Conservation (phyloP, 768 basidiomycete species). For the Asterophora parasitica region DNA sequence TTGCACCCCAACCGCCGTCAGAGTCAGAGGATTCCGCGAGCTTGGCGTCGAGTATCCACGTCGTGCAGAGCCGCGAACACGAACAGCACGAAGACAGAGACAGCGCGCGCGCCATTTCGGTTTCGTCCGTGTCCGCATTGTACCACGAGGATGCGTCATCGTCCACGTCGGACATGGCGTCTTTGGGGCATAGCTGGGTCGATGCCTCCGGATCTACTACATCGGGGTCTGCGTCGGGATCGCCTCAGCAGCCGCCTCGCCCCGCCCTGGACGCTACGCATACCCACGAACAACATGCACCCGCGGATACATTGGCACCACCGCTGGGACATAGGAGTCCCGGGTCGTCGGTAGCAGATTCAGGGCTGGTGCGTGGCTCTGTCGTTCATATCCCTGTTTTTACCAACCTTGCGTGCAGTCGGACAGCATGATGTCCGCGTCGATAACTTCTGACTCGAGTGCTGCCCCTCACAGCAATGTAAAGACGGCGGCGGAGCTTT, state of each 20-base stretch:
- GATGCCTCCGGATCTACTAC: conserved; percentile 2
- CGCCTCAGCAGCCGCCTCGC: conserved; percentile 12
- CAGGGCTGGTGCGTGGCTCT: conserved; percentile 10
- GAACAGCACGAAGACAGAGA: conserved; percentile 40
- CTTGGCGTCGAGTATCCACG: conserved; percentile 32
- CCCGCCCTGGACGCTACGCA: no score
- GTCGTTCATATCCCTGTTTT: neutral
- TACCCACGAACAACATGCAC: no score
- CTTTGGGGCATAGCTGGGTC: conserved; percentile 35
- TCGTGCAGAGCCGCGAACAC: conserved; percentile 18
- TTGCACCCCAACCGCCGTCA: conserved; percentile 16
- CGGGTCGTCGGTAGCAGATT: conserved; percentile 18
- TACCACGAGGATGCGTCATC: neutral
- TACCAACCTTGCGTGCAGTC: conserved; percentile 19
- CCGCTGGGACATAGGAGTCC: no score
- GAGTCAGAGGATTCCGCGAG: conserved; percentile 2
- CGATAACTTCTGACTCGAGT: conserved; percentile 23
- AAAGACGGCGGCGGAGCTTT: conserved; percentile 75
- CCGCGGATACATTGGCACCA: no score
- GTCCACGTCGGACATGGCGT: conserved; percentile 14
- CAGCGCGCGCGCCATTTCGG: conserved; percentile 36
- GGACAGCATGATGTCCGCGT: conserved; percentile 29
- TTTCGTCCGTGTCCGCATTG: conserved; percentile 26
- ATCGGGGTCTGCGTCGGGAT: conserved; percentile 7
- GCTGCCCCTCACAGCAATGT: conserved; percentile 17